These are phyloP conservation scores for Fusarium nelsonii DNA, from an alignment of 2,329 filamentous ascomycete genomes.

Conservation along the genomic window DNA sequence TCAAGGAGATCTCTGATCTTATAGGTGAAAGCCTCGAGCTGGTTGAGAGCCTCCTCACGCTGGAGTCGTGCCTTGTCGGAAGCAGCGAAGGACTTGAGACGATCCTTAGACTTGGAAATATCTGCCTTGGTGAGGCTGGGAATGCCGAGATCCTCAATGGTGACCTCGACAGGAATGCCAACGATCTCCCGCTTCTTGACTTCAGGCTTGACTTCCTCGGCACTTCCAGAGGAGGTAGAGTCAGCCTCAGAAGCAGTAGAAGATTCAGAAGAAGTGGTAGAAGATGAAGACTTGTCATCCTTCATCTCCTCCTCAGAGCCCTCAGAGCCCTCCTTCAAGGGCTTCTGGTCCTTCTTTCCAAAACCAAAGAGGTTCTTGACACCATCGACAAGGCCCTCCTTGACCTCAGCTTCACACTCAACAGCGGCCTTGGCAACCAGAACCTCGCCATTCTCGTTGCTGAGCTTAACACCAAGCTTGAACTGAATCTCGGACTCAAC, in stretches of 20 bases:
- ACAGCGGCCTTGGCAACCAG: conserved; percentile 81
- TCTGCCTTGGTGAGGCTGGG: conserved; percentile 64
- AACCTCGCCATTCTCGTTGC: conserved; percentile 80
- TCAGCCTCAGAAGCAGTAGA: conserved; percentile 51
- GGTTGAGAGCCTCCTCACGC: conserved; percentile 90
- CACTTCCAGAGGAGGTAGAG: conserved; percentile 61
- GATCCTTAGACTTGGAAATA: conserved; percentile 69
- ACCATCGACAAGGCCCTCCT: conserved; percentile 88
- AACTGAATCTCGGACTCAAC: conserved; percentile 81
- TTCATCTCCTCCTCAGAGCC: conserved; percentile 57
- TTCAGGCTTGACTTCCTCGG: conserved; percentile 61
- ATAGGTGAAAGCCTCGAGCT: conserved; percentile 95
- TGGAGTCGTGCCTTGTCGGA: conserved; percentile 83
- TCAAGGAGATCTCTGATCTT: conserved; percentile 85
- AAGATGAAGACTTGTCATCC: conserved; percentile 53
- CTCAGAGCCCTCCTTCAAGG: conserved; percentile 64
- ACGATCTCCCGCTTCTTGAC: conserved; percentile 72
- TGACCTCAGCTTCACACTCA: conserved; percentile 87
- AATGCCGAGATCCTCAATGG: conserved; percentile 63
- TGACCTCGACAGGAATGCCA: conserved; percentile 64
- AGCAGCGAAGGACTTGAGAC: conserved; percentile 84
- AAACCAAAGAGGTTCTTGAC: conserved; percentile 98
- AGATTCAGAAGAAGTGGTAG: conserved; percentile 43
- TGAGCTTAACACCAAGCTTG: conserved; percentile 81
- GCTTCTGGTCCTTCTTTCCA: conserved; percentile 84